Percentiles rank a stretch among this genome's conserved stretches.
These are phyloP conservation scores for Lathyrus aphaca DNA, from an alignment of 306 rosid genomes.

Conservation along the genomic window DNA sequence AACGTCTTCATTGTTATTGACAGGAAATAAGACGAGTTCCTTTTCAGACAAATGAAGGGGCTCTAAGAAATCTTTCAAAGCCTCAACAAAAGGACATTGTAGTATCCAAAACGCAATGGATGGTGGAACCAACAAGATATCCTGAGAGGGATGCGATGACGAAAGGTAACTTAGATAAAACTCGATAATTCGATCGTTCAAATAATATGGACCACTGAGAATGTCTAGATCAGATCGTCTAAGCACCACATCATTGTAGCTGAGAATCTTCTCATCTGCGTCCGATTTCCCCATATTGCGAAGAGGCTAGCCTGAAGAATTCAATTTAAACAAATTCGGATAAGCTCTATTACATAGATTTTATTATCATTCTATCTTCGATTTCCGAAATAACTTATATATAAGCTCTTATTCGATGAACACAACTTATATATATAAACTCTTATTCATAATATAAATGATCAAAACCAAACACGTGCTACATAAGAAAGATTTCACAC, in stretches of 20 bases:
- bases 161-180: conserved; percentile 76
- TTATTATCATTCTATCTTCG: not conserved
- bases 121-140: conserved; percentile 73
- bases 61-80: conserved; percentile 67
- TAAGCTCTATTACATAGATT: not conserved
- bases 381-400: not conserved
- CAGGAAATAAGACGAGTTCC: conserved; percentile 67
- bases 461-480: not conserved
- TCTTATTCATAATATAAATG: not conserved
- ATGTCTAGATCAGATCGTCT: conserved; percentile 76
- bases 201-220: conserved; percentile 70
- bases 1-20: conserved; percentile 79
- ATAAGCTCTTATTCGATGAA: not conserved
- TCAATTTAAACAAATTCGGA: too few relatives aligned
- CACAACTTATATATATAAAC: not conserved
- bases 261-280: conserved; percentile 73
- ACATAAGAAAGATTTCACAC: not conserved
- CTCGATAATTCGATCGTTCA: conserved; percentile 83
- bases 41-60: conserved; percentile 68
- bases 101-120: conserved; percentile 84
- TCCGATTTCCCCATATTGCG: conserved; percentile 51
- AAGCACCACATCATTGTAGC: conserved; percentile 89
- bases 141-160: conserved; percentile 50
- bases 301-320: conserved; percentile 40
- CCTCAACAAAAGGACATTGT: conserved; percentile 56